Base-by-base conservation (phyloP, 2,329 filamentous ascomycete species). In the Leptographium galeiforme region DNA sequence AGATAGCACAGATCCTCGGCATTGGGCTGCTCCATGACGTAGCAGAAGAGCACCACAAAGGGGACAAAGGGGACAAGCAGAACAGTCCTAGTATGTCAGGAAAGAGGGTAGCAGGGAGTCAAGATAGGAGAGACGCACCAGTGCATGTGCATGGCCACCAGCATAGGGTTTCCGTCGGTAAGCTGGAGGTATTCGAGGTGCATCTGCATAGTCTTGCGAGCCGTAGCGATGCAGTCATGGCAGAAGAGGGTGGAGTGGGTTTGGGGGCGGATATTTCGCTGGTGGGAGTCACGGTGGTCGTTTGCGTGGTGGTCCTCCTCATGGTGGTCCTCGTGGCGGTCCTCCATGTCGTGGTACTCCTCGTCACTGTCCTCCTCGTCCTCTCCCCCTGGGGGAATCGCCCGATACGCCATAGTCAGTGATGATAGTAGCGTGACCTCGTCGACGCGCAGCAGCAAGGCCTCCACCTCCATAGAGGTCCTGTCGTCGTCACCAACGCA, bases 1-100 rank as follows among this genome's bases (percentile, higher is more conserved):
- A 85, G 69, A 1, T 75, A 71, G 36, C 66, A 60, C 6, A 85
- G 69, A 57, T 85, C 81, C n/a, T 68, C 64, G 33, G 72, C 65
- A 8, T 75, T 70, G 3, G 68, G 73, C 0, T 76, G 75, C 60
- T 82, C 77, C 48, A 79, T 73, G 52, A 78, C 68, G 56, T 77
- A 73, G 60, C 75, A 78, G 63, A 82, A 81, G 32, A 81, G 66
- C 32, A 80, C 74, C 53, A 79, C 78, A 59, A 80, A 79, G 1
- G 78, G 78, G 1, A 77, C 74, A 59, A 82, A 81, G 0, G 78
- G 79, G 2, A 74, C 73, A 56, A 79, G 69, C 25, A 80, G 66
- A 32, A 79, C 64, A n/a, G 72, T 73, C 76, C 76, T 77, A n/a
- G 18, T 13, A 33, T 10, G 46, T 43, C 12, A 53, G 16, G 30